Conservation (phyloP, 164 flowering plant species). For the Berberis vulgaris region DNA sequence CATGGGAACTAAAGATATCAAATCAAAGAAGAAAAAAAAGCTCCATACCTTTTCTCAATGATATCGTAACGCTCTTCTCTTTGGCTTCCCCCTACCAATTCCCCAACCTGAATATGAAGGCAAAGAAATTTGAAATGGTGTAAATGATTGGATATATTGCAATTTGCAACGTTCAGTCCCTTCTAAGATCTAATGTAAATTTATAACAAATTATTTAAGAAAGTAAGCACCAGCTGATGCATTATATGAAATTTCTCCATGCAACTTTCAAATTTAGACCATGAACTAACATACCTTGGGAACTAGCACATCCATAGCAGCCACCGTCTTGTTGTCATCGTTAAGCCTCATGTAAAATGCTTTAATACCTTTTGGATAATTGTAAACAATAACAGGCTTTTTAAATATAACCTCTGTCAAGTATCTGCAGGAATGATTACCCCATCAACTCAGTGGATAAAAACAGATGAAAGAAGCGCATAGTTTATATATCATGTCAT, state of each 20-base stretch:
- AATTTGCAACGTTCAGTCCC: no score
- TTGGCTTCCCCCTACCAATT: conserved; percentile 89
- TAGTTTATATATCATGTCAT: background rate
- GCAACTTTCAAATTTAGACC: background rate
- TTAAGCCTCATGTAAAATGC: conserved; percentile 97
- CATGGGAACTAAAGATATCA: background rate
- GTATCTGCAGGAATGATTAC: conserved; percentile 38
- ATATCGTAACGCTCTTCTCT: conserved; percentile 84
- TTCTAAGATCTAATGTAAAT: background rate
- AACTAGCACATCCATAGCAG: conserved; percentile 99
- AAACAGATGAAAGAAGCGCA: conserved; percentile 1
- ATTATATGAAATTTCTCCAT: background rate
- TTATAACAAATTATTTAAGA: background rate
- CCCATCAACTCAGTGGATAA: conserved; percentile 3
- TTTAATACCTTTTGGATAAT: conserved; percentile 88
- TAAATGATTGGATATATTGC: no score
- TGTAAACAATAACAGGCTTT: conserved; percentile 87
- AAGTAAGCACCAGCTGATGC: background rate
- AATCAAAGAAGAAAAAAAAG: background rate
- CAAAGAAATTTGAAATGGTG: background rate
- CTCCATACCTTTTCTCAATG: conserved; percentile 47
- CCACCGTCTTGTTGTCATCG: conserved; percentile 78
- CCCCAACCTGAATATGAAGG: conserved; percentile 61
- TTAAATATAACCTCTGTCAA: conserved; percentile 77
- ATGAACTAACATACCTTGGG: conserved; percentile 51